A percentile compares a stretch with the other conserved stretches of the same genome.
Evolutionary conservation across 2,329 filamentous ascomycete genomes (phyloP).

Genomic region (Trichoderma polysporum): DNA sequence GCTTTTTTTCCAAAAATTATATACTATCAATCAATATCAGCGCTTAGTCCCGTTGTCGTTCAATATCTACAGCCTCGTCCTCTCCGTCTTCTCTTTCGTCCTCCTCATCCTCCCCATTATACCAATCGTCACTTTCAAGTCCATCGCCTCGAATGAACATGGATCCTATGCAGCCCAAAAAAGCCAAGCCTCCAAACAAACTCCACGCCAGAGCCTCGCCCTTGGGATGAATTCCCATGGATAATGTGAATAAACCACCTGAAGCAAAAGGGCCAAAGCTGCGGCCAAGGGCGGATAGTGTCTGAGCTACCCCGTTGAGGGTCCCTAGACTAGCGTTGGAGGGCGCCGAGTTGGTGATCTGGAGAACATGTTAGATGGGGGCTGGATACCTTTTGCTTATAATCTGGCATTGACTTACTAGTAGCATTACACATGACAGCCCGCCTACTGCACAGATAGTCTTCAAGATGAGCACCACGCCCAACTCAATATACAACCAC

Average conservation of each 20-base stretch:
- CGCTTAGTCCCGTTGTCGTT: constrained; percentile 1
- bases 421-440: constrained; percentile 80
- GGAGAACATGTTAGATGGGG: neutral
- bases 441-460: constrained; percentile 89
- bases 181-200: constrained; percentile 78
- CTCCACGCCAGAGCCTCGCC: constrained; percentile 86
- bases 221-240: constrained; percentile 70
- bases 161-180: constrained; percentile 76
- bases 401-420: constrained; percentile 56
- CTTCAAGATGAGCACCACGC: constrained; percentile 77
- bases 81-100: constrained; percentile 23
- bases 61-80: neutral
- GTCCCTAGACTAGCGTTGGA: constrained; percentile 83
- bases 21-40: neutral
- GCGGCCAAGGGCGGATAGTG: constrained; percentile 84
- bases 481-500: constrained; percentile 81
- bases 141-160: constrained; percentile 69
- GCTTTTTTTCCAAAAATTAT: neutral
- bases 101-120: constrained; percentile 35
- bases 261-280: constrained; percentile 87
- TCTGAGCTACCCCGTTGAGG: constrained; percentile 91
- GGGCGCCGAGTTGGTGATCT: constrained; percentile 93
- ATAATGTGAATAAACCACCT: constrained; percentile 79
- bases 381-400: neutral
- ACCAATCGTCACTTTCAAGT: constrained; percentile 59